These are phyloP conservation scores for Nymphaea thermarum DNA, from an alignment of 164 flowering plant species.

Conservation along the genomic window DNA sequence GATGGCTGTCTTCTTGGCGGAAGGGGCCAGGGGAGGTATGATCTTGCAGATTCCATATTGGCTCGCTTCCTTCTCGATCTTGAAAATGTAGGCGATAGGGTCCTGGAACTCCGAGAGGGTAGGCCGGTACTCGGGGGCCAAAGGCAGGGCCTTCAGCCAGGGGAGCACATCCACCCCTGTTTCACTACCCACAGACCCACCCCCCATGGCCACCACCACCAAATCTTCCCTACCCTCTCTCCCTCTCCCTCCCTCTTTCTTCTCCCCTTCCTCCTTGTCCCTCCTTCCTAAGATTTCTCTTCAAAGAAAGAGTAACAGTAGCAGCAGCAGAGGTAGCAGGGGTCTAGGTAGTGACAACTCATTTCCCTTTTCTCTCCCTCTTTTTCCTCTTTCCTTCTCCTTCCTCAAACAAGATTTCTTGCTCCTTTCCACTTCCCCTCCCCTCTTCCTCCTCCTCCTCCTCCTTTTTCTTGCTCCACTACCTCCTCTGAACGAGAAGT, in stretches of 20 bases:
- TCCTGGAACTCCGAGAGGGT: constrained; percentile 81
- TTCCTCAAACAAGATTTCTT: background rate
- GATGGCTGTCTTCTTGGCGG: constrained; percentile 52
- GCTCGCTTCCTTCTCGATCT: constrained; percentile 93
- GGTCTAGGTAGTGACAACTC: background rate
- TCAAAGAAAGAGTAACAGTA: background rate
- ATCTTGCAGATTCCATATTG: constrained; percentile 93
- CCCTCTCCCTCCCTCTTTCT: background rate
- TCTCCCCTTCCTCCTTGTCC: background rate
- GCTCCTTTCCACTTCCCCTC: background rate
- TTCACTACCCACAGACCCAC: background rate
- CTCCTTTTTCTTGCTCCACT: too few species aligned
- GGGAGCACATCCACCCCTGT: constrained; percentile 37
- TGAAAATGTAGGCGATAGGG: constrained; percentile 93
- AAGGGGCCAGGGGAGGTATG: constrained; percentile 76
- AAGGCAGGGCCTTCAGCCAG: constrained; percentile 81
- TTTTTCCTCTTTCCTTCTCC: background rate
- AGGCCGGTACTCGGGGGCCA: constrained; percentile 90
- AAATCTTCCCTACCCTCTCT: background rate
- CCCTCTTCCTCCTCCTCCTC: background rate
- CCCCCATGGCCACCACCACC: background rate
- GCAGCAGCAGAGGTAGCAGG: background rate
- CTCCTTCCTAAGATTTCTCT: background rate
- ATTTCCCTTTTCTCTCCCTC: background rate
- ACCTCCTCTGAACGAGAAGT: too few species aligned